Percentiles rank a stretch among this genome's conserved stretches.
Evolutionary conservation across 345 rosid species (phyloP).

Genomic region (Dovyalis caffra): DNA sequence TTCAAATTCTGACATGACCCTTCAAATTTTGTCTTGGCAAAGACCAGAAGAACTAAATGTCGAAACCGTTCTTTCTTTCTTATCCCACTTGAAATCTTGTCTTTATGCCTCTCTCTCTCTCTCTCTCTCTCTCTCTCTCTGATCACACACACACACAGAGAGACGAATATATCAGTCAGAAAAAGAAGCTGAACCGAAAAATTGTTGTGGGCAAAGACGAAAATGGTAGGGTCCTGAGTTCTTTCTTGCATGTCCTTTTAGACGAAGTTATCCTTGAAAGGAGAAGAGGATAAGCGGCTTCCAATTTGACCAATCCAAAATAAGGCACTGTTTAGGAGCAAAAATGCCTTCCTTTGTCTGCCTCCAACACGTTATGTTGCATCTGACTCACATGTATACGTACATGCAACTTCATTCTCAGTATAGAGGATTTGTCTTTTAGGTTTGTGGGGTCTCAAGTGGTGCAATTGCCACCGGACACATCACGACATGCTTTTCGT

Average conservation of each 20-base stretch:
- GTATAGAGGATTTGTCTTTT: not conserved
- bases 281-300: slow-evolving; percentile 17
- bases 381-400: slow-evolving; percentile 9
- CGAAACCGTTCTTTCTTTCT: not conserved
- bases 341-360: slow-evolving; percentile 12
- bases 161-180: slow-evolving; percentile 22
- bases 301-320: slow-evolving; percentile 23
- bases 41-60: not conserved
- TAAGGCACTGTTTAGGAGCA: not conserved
- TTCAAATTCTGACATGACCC: too few relatives aligned
- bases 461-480: slow-evolving; percentile 6
- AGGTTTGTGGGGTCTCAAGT: not conserved
- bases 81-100: not conserved
- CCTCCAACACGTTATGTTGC: slow-evolving; percentile 13
- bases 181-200: slow-evolving; percentile 27
- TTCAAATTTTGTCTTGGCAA: too few relatives aligned
- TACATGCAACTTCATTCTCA: not conserved
- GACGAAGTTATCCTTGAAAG: slow-evolving; percentile 1
- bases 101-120: not conserved
- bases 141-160: not conserved
- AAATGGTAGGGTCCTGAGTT: slow-evolving; percentile 2
- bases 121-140: not conserved
- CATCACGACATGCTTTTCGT: not conserved
- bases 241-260: not conserved
- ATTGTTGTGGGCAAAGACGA: not conserved